These are phyloP conservation scores for Calonectria pteridis DNA, from an alignment of 2,329 filamentous ascomycete genomes.

Conservation along the genomic window DNA sequence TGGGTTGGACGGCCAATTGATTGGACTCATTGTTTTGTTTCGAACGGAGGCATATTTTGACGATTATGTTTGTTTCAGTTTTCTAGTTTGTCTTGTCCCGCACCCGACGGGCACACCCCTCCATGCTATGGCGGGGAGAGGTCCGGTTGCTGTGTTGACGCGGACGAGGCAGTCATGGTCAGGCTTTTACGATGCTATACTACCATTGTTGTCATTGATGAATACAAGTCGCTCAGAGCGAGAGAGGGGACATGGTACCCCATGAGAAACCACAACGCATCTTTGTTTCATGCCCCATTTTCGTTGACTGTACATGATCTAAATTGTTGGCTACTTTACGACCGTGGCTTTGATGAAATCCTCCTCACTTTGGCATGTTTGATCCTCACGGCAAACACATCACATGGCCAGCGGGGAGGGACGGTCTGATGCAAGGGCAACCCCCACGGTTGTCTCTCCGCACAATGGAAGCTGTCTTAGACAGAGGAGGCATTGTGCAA, in stretches of 20 bases:
- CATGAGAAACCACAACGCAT: background rate
- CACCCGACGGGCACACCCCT: slow-evolving; percentile 2
- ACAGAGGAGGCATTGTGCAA: background rate
- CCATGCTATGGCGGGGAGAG: background rate
- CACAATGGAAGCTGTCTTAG: background rate
- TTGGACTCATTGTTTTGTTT: slow-evolving; percentile 21
- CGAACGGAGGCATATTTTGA: slow-evolving; percentile 16
- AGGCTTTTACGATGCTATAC: slow-evolving; percentile 15
- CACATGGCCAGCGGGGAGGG: background rate
- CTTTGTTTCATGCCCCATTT: background rate
- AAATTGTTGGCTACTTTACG: background rate
- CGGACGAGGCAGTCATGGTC: background rate
- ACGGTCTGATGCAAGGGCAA: background rate
- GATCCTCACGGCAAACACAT: background rate
- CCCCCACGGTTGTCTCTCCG: background rate
- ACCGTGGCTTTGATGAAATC: background rate
- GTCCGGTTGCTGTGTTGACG: slow-evolving; percentile 6
- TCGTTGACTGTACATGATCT: background rate
- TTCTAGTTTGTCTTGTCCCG: background rate
- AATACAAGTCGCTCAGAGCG: slow-evolving; percentile 18
- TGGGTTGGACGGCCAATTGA: background rate
- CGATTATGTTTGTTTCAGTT: slow-evolving; percentile 23
- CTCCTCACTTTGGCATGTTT: background rate
- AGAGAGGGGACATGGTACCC: slow-evolving; percentile 15
- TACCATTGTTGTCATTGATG: background rate